Percentiles rank a stretch among this genome's conserved stretches.
Conservation (phyloP, 202 grass and related monocot species). For the Cymbopogon flexuosus region DNA sequence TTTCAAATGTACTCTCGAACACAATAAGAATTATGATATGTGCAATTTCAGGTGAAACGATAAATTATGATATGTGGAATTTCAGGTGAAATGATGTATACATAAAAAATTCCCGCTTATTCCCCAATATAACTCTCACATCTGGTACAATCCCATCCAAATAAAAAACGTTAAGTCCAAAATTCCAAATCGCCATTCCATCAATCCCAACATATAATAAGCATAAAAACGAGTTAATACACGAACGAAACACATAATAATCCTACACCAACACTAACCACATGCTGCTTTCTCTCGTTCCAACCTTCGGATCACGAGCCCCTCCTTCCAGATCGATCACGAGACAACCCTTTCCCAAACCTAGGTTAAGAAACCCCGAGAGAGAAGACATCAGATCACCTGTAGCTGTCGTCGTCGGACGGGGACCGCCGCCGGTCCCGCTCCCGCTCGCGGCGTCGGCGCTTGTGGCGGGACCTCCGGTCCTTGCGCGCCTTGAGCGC, state of each 20-base stretch:
- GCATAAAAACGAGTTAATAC: neutral
- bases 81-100: neutral
- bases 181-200: neutral
- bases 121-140: neutral
- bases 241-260: neutral
- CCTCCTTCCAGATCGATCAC: neutral
- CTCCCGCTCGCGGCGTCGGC: constrained; percentile 24
- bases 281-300: neutral
- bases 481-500: constrained; percentile 73
- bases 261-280: neutral
- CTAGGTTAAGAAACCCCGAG: constrained; percentile 9
- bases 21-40: neutral
- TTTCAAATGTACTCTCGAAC: neutral
- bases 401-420: constrained; percentile 39
- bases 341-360: constrained; percentile 7
- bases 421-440: constrained; percentile 8
- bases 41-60: neutral
- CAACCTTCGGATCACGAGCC: neutral
- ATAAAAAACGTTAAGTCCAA: neutral
- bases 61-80: neutral
- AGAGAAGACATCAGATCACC: constrained; percentile 24
- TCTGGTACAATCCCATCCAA: neutral
- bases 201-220: neutral
- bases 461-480: constrained; percentile 51
- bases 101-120: neutral